A percentile compares a stretch with the other conserved stretches of the same genome.
Evolutionary conservation across 768 basidiomycete species (phyloP).

Genomic region (Suillus cothurnatus): DNA sequence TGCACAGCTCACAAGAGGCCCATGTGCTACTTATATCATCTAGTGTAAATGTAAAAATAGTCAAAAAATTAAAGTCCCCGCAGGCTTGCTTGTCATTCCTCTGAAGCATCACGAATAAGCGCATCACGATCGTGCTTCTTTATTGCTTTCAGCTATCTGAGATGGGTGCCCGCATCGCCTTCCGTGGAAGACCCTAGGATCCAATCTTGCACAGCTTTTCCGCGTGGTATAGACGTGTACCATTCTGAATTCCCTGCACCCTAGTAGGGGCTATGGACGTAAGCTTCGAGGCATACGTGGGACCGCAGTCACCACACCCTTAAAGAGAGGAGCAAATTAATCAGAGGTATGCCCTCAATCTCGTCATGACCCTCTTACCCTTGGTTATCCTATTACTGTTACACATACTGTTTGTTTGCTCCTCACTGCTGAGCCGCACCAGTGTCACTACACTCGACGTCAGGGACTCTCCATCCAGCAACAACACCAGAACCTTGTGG

Average conservation of each 20-base stretch:
- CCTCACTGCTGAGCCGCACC: neutral
- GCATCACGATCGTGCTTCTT: too few species aligned
- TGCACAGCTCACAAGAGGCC: conserved; percentile 75
- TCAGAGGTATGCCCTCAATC: neutral
- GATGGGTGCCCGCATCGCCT: too few species aligned
- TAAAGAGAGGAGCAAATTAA: neutral
- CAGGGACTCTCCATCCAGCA: neutral
- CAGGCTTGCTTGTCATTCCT: conserved; percentile 51
- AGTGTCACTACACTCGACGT: neutral
- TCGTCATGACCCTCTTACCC: neutral
- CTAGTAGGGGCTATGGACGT: too few species aligned
- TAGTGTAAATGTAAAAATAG: conserved; percentile 47
- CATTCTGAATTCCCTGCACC: too few species aligned
- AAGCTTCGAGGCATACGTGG: neutral
- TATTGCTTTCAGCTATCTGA: too few species aligned
- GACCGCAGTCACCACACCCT: neutral
- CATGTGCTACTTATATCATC: conserved; percentile 12
- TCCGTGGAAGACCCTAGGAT: too few species aligned
- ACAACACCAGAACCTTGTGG: conserved; percentile 32
- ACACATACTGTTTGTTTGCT: neutral
- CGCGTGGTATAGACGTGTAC: too few species aligned
- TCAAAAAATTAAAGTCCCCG: conserved; percentile 36
- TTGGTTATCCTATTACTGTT: neutral
- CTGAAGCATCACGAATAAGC: too few species aligned
- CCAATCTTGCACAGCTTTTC: too few species aligned